phyloP scores from a whole-genome alignment of 164 flowering plant genomes.

The Kalanchoe fedtschenkoi region DNA sequence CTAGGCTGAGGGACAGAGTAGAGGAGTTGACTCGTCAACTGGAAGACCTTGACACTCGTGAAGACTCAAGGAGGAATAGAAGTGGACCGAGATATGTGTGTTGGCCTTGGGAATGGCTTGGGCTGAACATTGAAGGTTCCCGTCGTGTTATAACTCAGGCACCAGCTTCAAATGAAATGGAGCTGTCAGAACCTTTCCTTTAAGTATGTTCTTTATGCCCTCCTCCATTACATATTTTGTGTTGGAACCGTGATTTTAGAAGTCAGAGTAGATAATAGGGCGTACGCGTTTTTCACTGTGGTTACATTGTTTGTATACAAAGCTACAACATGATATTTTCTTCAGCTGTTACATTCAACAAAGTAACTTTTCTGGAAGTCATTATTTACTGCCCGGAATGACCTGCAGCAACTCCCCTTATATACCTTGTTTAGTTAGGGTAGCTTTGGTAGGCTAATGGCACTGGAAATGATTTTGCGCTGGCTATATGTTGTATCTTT shows the following conservation, averaged over 20 bases:
- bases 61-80: constrained; percentile 27
- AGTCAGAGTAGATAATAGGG: constrained; percentile 5
- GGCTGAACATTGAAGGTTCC: constrained; percentile 56
- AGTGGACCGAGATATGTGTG: constrained; percentile 58
- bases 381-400: background rate
- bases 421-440: too few species aligned
- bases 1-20: constrained; percentile 72
- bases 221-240: background rate
- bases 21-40: constrained; percentile 82
- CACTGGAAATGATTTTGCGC: too few species aligned
- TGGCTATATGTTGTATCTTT: too few species aligned
- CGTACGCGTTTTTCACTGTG: background rate
- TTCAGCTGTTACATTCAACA: too few species aligned
- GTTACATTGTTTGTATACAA: background rate
- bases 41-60: constrained; percentile 56
- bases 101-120: constrained; percentile 99
- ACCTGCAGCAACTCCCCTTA: too few species aligned
- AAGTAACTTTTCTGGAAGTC: background rate
- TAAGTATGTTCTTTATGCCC: constrained; percentile 18
- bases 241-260: constrained; percentile 9
- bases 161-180: constrained; percentile 81
- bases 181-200: constrained; percentile 86
- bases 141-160: constrained; percentile 28
- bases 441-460: too few species aligned
- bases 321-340: too few species aligned